These are phyloP conservation scores for Mycena alexandri DNA, from an alignment of 768 basidiomycete species.

Conservation along the genomic window DNA sequence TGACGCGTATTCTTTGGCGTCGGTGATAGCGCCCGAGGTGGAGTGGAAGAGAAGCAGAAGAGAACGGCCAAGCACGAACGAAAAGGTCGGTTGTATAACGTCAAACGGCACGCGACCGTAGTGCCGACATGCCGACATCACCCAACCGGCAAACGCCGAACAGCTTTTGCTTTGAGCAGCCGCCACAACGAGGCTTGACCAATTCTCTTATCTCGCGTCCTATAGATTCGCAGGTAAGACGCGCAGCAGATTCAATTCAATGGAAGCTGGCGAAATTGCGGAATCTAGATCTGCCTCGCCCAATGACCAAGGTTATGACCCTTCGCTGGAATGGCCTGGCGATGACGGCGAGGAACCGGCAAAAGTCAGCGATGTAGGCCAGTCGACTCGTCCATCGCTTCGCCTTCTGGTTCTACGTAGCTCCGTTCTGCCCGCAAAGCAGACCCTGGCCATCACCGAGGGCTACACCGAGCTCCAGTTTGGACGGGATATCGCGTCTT, in stretches of 20 bases:
- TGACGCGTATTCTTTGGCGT: constrained; percentile 21
- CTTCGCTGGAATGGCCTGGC: constrained; percentile 73
- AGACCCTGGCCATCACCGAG: constrained; percentile 55
- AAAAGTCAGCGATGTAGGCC: constrained; percentile 10
- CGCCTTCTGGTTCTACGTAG: constrained; percentile 58
- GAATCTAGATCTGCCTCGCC: constrained; percentile 21
- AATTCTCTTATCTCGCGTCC: constrained; percentile 18
- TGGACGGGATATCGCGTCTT: constrained; percentile 73
- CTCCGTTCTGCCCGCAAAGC: constrained; percentile 68
- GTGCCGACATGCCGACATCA: neutral
- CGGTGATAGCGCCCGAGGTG: constrained; percentile 27
- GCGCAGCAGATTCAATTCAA: neutral
- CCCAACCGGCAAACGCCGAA: constrained; percentile 1
- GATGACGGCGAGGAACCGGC: constrained; percentile 30
- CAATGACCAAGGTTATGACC: constrained; percentile 54
- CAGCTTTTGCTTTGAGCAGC: constrained; percentile 5
- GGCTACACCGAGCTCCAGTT: constrained; percentile 76
- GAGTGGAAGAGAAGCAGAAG: constrained; percentile 19
- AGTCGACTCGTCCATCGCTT: constrained; percentile 24
- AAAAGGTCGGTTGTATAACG: neutral
- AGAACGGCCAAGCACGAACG: neutral
- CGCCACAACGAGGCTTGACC: constrained; percentile 24
- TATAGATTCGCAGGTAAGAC: neutral
- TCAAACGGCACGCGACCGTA: constrained; percentile 7
- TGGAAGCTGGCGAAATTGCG: constrained; percentile 26